Evolutionary conservation across 2,329 filamentous ascomycete genomes (phyloP).

Genomic region (Ophiostoma quercus): DNA sequence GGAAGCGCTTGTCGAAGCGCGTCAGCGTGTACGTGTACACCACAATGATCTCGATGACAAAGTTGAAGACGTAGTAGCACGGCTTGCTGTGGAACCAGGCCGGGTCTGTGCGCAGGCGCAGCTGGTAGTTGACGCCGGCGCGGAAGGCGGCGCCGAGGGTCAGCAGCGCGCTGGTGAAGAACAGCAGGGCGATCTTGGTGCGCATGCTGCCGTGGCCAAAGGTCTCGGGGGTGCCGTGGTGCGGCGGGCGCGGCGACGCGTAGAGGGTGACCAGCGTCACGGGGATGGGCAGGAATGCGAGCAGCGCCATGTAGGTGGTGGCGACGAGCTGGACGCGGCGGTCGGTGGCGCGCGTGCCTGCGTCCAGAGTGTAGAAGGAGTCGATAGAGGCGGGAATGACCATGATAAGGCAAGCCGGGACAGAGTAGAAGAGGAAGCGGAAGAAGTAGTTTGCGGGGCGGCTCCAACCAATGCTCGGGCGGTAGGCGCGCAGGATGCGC

Average conservation of each 20-base stretch:
- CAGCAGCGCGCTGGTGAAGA: slow-evolving; percentile 55
- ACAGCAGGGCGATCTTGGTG: slow-evolving; percentile 61
- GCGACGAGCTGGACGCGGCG: slow-evolving; percentile 61
- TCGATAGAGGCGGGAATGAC: slow-evolving; percentile 61
- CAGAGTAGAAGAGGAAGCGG: slow-evolving; percentile 49
- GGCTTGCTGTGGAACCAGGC: slow-evolving; percentile 67
- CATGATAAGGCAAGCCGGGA: slow-evolving; percentile 59
- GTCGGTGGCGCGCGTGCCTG: slow-evolving; percentile 45
- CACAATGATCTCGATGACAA: slow-evolving; percentile 65
- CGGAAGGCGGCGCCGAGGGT: slow-evolving; percentile 66
- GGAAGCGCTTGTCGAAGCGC: slow-evolving; percentile 70
- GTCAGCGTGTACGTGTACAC: slow-evolving; percentile 60
- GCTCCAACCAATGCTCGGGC: slow-evolving; percentile 67
- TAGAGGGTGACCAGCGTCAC: slow-evolving; percentile 48
- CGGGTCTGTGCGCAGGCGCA: slow-evolving; percentile 47
- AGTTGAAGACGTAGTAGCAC: slow-evolving; percentile 77
- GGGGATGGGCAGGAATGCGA: slow-evolving; percentile 63
- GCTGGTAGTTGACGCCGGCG: slow-evolving; percentile 52
- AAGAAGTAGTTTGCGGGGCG: slow-evolving; percentile 48
- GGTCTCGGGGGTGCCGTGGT: slow-evolving; percentile 42
- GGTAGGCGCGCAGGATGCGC: slow-evolving; percentile 66
- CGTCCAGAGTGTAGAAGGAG: slow-evolving; percentile 60
- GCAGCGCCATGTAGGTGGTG: slow-evolving; percentile 55
- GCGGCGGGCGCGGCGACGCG: slow-evolving; percentile 34
- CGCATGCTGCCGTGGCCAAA: slow-evolving; percentile 64